These are phyloP conservation scores for Hypomontagnella submonticulosa DNA, from an alignment of 495 filamentous ascomycete genomes.

Conservation along the genomic window DNA sequence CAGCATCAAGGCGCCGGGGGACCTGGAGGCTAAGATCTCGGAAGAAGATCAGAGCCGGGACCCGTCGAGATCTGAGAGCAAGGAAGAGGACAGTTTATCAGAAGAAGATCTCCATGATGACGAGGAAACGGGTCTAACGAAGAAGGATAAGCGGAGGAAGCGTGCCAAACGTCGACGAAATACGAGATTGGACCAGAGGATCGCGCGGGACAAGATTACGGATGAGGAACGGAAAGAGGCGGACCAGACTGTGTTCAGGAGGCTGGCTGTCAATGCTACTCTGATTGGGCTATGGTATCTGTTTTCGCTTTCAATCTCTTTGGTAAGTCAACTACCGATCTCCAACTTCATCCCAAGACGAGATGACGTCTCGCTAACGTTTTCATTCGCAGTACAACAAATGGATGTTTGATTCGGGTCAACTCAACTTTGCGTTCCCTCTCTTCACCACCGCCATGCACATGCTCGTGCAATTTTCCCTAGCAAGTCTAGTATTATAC, in stretches of 20 bases:
- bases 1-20: constrained; percentile 51
- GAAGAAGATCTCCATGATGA: constrained; percentile 86
- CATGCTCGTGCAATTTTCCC: constrained; percentile 94
- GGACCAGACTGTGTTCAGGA: constrained; percentile 75
- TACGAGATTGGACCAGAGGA: constrained; percentile 77
- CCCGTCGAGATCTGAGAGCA: constrained; percentile 38
- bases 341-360: not conserved
- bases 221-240: constrained; percentile 73
- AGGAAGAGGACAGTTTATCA: constrained; percentile 53
- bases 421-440: constrained; percentile 91
- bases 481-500: constrained; percentile 82
- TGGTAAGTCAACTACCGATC: constrained; percentile 68
- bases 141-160: constrained; percentile 73
- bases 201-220: constrained; percentile 67
- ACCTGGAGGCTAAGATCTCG: constrained; percentile 54
- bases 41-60: constrained; percentile 51
- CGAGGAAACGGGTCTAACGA: constrained; percentile 87
- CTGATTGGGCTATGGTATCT: constrained; percentile 93
- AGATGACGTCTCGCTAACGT: constrained; percentile 27
- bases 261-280: constrained; percentile 72
- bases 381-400: constrained; percentile 84
- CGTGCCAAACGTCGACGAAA: constrained; percentile 72
- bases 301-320: constrained; percentile 93
- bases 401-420: constrained; percentile 95
- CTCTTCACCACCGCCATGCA: constrained; percentile 95